phyloP scores from a whole-genome alignment of 495 filamentous ascomycete genomes.

The Apodospora peruviana region DNA sequence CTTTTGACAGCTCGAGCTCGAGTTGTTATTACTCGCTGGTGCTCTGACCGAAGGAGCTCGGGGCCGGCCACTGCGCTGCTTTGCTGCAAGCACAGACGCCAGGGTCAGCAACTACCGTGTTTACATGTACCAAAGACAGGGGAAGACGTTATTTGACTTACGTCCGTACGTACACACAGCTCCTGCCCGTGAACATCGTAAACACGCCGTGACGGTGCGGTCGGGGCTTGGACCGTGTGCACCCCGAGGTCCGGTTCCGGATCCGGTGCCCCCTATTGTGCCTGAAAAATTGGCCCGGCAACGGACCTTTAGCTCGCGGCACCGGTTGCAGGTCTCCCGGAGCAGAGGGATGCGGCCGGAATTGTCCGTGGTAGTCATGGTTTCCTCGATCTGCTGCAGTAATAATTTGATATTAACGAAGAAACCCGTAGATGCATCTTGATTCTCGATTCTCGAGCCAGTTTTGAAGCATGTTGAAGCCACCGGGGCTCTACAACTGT shows the following conservation, averaged over 20 bases:
- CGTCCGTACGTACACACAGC: background rate
- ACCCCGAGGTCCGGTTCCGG: background rate
- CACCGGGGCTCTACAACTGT: background rate
- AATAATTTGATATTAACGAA: background rate
- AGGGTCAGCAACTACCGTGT: background rate
- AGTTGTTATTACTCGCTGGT: background rate
- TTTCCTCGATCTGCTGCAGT: background rate
- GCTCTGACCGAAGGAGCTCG: background rate
- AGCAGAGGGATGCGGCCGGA: background rate
- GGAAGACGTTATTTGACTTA: background rate
- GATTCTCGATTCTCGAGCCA: background rate
- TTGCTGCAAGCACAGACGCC: background rate
- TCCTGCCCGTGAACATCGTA: background rate
- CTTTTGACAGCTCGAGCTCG: background rate
- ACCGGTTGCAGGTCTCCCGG: background rate
- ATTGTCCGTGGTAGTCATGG: background rate
- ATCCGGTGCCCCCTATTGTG: background rate
- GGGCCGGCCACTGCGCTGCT: background rate
- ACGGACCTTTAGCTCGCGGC: background rate
- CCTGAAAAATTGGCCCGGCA: background rate
- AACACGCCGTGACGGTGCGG: background rate
- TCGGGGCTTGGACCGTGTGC: background rate
- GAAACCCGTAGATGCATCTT: background rate
- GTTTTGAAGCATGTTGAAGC: background rate
- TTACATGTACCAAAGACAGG: background rate